A percentile compares a stretch with the other conserved stretches of the same genome.
Conservation (phyloP, 176 grass and related monocot species). For the Zoysia japonica region DNA sequence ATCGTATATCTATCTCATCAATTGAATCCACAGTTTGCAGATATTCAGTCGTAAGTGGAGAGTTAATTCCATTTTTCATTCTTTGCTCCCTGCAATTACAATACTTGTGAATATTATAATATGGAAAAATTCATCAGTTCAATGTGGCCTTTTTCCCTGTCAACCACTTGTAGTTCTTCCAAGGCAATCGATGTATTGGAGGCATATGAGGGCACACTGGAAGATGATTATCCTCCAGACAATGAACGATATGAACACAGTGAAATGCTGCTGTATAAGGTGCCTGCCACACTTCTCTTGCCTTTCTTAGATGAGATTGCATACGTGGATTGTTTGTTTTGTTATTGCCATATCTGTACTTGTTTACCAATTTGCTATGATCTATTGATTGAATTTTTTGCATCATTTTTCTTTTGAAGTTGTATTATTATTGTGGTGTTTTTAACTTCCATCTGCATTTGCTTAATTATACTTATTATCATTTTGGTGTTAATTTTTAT, state of each 20-base stretch:
- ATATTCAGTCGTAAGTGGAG: not conserved
- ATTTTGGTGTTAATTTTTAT: not conserved
- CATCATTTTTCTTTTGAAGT: conserved; percentile 25
- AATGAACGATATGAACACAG: conserved; percentile 94
- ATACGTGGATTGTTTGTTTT: conserved; percentile 7
- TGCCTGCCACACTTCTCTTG: conserved; percentile 42
- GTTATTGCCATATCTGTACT: not conserved
- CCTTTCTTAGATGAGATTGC: conserved; percentile 10
- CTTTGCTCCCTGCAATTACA: not conserved
- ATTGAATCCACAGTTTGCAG: not conserved
- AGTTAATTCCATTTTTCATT: conserved; percentile 9
- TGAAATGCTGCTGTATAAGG: conserved; percentile 99
- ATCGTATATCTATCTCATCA: not conserved
- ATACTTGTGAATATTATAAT: not conserved
- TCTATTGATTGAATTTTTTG: not conserved
- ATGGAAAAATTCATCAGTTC: conserved; percentile 2
- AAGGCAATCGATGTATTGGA: conserved; percentile 97
- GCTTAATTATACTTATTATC: conserved; percentile 18
- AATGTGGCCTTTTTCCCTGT: not conserved
- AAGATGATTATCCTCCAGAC: conserved; percentile 99
- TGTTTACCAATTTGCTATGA: conserved; percentile 15
- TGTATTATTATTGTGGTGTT: not conserved
- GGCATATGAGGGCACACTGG: conserved; percentile 93
- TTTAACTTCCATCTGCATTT: conserved; percentile 11
- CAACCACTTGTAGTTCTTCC: conserved; percentile 52